A percentile compares a stretch with the other conserved stretches of the same genome.
Conservation (phyloP, 2,329 filamentous ascomycete genomes). For the Capronia epimyces region DNA sequence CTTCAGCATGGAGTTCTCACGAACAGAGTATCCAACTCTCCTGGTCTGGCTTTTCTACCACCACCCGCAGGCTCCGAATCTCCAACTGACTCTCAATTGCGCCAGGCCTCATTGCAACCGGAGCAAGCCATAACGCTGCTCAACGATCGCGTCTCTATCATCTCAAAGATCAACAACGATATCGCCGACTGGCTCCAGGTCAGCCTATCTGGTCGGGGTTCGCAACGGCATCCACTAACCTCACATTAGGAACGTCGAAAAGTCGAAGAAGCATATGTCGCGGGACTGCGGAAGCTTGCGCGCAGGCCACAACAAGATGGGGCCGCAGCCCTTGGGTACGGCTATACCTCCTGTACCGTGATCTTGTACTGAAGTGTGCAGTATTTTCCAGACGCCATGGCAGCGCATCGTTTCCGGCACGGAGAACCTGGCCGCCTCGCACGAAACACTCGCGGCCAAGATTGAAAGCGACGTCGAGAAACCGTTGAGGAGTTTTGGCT, state of each 20-base stretch:
- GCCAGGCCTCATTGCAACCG: slow-evolving; percentile 72
- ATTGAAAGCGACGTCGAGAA: slow-evolving; percentile 85
- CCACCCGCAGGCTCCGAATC: slow-evolving; percentile 17
- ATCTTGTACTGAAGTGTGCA: slow-evolving; percentile 38
- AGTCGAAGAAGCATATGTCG: slow-evolving; percentile 84
- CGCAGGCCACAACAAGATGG: slow-evolving; percentile 68
- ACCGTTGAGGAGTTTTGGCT: slow-evolving; percentile 70
- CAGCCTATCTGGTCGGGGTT: slow-evolving; percentile 32
- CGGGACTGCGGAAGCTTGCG: slow-evolving; percentile 73
- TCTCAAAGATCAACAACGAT: slow-evolving; percentile 77
- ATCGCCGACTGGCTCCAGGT: slow-evolving; percentile 98
- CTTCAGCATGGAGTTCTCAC: slow-evolving; percentile 14
- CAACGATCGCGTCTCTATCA: slow-evolving; percentile 80
- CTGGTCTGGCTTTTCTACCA: slow-evolving; percentile 61
- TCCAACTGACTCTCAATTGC: slow-evolving; percentile 16
- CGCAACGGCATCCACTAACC: slow-evolving; percentile 6
- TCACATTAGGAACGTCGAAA: slow-evolving; percentile 73
- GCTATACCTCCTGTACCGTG: slow-evolving; percentile 16
- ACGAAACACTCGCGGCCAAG: slow-evolving; percentile 71
- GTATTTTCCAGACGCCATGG: slow-evolving; percentile 88
- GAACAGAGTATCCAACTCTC: slow-evolving; percentile 88
- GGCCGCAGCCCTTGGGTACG: slow-evolving; percentile 79
- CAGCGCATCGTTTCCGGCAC: slow-evolving; percentile 75
- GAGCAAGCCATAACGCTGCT: slow-evolving; percentile 73
- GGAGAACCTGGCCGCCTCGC: slow-evolving; percentile 74